Conservation (phyloP, 345 rosid species). For the Corchorus olitorius region DNA sequence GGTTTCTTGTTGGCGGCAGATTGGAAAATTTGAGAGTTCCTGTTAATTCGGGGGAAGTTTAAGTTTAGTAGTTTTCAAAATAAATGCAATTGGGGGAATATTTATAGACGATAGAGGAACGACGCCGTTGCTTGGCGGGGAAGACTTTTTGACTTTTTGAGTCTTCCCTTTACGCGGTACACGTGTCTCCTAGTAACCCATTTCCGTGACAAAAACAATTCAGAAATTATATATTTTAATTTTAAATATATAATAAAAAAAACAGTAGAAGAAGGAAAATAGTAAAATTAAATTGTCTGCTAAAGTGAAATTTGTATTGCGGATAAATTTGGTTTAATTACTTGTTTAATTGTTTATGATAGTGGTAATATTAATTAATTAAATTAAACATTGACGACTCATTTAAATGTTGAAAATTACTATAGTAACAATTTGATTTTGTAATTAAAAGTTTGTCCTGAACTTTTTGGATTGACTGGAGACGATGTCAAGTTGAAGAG, state of each 20-base stretch:
- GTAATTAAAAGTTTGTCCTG: too few relatives aligned
- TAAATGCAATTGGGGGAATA: background rate
- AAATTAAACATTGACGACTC: background rate
- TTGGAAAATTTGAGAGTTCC: background rate
- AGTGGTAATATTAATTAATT: background rate
- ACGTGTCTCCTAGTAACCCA: slow-evolving; percentile 1
- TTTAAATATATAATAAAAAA: too few relatives aligned
- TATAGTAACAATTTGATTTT: too few relatives aligned
- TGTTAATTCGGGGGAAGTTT: background rate
- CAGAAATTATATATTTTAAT: background rate
- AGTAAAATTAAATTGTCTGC: too few relatives aligned
- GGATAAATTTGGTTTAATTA: too few relatives aligned
- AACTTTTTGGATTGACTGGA: background rate
- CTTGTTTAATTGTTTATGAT: too few relatives aligned
- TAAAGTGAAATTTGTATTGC: too few relatives aligned
- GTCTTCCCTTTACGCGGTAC: background rate
- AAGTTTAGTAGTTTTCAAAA: background rate
- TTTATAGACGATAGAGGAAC: background rate
- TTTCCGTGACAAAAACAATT: background rate
- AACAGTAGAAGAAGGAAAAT: too few relatives aligned
- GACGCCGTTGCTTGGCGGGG: background rate
- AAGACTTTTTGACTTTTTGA: slow-evolving; percentile 8
- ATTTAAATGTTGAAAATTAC: background rate
- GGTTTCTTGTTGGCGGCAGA: background rate
- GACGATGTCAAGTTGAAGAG: background rate